Conservation (phyloP, 805 yeast genomes). For the Pichia ethanolica region DNA sequence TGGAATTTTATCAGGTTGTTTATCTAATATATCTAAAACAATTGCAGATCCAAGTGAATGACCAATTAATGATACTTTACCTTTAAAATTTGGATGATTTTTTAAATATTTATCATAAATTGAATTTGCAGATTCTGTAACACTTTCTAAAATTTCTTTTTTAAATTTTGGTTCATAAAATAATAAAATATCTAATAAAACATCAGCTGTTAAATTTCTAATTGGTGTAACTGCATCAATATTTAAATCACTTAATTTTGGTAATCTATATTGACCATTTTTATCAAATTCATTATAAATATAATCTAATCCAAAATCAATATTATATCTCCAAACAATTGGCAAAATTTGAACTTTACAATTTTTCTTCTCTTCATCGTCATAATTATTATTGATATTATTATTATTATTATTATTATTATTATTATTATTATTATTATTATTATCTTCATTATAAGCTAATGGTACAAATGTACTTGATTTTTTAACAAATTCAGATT, state of each 20-base stretch:
- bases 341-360: slow-evolving; percentile 80
- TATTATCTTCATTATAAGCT: slow-evolving; percentile 27
- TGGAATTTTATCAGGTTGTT: slow-evolving; percentile 31
- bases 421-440: slow-evolving; percentile 16
- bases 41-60: slow-evolving; percentile 91
- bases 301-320: slow-evolving; percentile 49
- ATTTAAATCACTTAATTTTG: slow-evolving; percentile 64
- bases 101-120: slow-evolving; percentile 52
- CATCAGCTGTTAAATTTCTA: slow-evolving; percentile 77
- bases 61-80: slow-evolving; percentile 76
- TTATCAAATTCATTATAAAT: slow-evolving; percentile 30
- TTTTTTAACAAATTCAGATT: slow-evolving; percentile 35
- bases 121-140: slow-evolving; percentile 54
- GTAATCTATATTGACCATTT: slow-evolving; percentile 39
- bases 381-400: slow-evolving; percentile 9
- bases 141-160: slow-evolving; percentile 53
- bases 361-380: slow-evolving; percentile 23
- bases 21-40: slow-evolving; percentile 61
- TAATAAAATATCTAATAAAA: slow-evolving; percentile 72
- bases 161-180: slow-evolving; percentile 68
- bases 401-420: slow-evolving; percentile 19
- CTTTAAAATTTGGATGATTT: slow-evolving; percentile 66
- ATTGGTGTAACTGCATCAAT: slow-evolving; percentile 71
- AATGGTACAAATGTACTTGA: slow-evolving; percentile 33
- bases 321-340: slow-evolving; percentile 81